These are phyloP conservation scores for Eleusine indica DNA, from an alignment of 176 grass and related monocot species.

Conservation along the genomic window DNA sequence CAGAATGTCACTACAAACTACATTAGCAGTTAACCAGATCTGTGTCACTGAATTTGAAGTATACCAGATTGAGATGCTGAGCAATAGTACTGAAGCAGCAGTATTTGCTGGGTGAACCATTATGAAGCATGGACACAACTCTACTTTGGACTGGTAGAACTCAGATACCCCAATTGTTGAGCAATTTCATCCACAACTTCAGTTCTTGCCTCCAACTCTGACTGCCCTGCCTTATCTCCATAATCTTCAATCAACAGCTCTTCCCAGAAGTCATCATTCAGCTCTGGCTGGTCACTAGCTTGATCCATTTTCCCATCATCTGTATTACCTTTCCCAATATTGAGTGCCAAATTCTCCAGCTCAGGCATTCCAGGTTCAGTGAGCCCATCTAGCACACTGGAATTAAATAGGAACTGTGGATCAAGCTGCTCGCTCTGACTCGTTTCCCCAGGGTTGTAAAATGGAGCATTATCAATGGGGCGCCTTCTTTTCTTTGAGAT, in stretches of 20 bases:
- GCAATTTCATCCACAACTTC: constrained; percentile 50
- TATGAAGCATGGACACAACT: constrained; percentile 31
- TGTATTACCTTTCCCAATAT: constrained; percentile 34
- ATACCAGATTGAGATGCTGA: constrained; percentile 34
- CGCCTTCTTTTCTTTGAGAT: constrained; percentile 87
- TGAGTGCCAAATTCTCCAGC: constrained; percentile 40
- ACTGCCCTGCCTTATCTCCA: constrained; percentile 38
- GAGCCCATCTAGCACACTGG: constrained; percentile 16
- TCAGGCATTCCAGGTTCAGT: constrained; percentile 38
- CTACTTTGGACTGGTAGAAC: constrained; percentile 58
- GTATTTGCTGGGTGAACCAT: constrained; percentile 38
- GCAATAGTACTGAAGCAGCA: constrained; percentile 34
- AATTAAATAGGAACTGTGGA: constrained; percentile 43
- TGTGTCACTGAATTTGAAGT: constrained; percentile 18
- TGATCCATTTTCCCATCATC: constrained; percentile 28
- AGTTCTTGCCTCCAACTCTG: constrained; percentile 37
- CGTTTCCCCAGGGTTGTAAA: constrained; percentile 32
- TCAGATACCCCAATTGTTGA: constrained; percentile 70
- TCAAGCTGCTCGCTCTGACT: constrained; percentile 43
- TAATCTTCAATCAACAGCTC: constrained; percentile 63
- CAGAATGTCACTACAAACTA: background rate
- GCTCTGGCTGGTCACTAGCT: constrained; percentile 31
- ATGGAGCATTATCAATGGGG: constrained; percentile 57
- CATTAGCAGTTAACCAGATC: constrained; percentile 17
- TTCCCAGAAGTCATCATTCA: constrained; percentile 75